Evolutionary conservation across 495 filamentous ascomycete species (phyloP).

Genomic region (Pyrenula aspistea): DNA sequence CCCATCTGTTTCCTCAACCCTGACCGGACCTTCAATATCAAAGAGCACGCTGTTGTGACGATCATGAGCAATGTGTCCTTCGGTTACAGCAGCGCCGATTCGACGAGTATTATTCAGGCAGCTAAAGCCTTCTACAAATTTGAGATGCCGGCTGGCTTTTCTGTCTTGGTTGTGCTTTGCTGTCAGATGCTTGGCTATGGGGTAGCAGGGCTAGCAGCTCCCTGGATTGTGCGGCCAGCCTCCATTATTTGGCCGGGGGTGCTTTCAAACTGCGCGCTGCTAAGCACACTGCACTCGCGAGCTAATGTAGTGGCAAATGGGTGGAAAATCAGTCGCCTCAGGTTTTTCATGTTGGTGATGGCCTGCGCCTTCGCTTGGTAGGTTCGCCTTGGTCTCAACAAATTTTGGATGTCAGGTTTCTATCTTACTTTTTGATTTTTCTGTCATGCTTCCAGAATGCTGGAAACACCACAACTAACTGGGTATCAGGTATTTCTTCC

Average conservation of each 20-base stretch:
- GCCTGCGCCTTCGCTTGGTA: slow-evolving; percentile 55
- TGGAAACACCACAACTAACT: neutral
- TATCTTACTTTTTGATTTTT: neutral
- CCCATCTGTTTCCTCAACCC: slow-evolving; percentile 42
- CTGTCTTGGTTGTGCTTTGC: slow-evolving; percentile 46
- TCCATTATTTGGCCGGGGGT: slow-evolving; percentile 29
- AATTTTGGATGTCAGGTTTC: too few relatives aligned
- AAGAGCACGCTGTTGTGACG: slow-evolving; percentile 77
- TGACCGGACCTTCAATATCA: slow-evolving; percentile 58
- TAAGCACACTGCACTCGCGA: slow-evolving; percentile 22
- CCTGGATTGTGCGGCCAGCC: slow-evolving; percentile 50
- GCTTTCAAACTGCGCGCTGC: slow-evolving; percentile 25
- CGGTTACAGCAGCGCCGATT: slow-evolving; percentile 40
- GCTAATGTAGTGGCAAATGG: slow-evolving; percentile 34
- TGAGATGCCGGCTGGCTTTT: slow-evolving; percentile 45
- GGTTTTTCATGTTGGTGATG: slow-evolving; percentile 44
- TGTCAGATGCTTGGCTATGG: slow-evolving; percentile 55
- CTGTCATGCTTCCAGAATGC: too few relatives aligned
- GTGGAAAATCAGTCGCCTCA: slow-evolving; percentile 47
- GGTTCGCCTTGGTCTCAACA: slow-evolving; percentile 34
- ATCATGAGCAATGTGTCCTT: slow-evolving; percentile 86
- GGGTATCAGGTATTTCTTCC: slow-evolving; percentile 38
- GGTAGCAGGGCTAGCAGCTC: slow-evolving; percentile 47
- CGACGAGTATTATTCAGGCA: slow-evolving; percentile 34
- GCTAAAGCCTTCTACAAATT: slow-evolving; percentile 45